Percentiles rank a stretch among this genome's conserved stretches.
These are phyloP conservation scores for Actinomortierella ambigua DNA, from an alignment of 371 early-diverging fungal genomes.

Conservation along the genomic window DNA sequence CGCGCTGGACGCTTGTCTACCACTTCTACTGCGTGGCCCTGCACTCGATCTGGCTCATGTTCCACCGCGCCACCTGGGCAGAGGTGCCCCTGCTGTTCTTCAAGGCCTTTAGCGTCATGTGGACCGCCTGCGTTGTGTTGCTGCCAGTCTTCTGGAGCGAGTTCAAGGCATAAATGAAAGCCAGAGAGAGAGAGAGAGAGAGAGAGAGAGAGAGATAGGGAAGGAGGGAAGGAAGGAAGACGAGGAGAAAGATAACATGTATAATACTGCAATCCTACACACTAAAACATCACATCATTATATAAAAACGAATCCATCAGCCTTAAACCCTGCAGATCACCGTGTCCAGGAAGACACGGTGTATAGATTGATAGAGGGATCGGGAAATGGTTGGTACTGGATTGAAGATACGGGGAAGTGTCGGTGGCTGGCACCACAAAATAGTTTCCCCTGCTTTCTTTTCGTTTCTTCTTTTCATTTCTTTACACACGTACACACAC, in stretches of 20 bases:
- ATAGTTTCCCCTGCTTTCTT: no score
- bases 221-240: neutral
- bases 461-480: no score
- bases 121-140: constrained; percentile 60
- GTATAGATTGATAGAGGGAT: no score
- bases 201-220: neutral
- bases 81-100: constrained; percentile 49
- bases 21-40: constrained; percentile 45
- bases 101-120: constrained; percentile 51
- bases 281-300: no score
- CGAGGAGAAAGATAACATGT: neutral
- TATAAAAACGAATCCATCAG: no score
- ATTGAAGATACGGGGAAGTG: no score
- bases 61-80: constrained; percentile 44
- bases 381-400: no score
- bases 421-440: no score
- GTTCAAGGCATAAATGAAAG: constrained; percentile 45
- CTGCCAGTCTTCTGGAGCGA: constrained; percentile 63
- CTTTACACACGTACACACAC: no score
- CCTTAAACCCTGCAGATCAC: no score
- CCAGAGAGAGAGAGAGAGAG: neutral
- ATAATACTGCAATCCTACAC: no score
- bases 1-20: constrained; percentile 34
- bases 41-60: constrained; percentile 51
- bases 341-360: no score